These are phyloP conservation scores for Emmonsiellopsis sp. DNA, from an alignment of 2,329 filamentous ascomycete genomes.

Conservation along the genomic window DNA sequence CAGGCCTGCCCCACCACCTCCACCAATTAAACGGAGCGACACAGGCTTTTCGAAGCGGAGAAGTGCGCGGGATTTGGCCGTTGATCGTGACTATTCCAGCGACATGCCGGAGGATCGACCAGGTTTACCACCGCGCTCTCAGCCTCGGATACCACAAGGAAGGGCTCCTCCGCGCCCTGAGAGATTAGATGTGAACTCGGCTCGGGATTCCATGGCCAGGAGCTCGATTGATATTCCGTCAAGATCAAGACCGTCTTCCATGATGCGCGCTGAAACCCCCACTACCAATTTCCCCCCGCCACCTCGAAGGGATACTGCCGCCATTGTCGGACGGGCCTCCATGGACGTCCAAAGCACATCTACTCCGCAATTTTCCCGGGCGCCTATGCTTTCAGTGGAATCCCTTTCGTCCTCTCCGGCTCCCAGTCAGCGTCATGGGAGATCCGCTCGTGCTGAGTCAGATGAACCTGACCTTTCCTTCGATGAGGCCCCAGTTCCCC, in stretches of 20 bases:
- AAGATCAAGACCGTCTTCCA: background rate
- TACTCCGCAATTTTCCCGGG: conserved; percentile 15
- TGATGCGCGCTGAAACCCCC: conserved; percentile 7
- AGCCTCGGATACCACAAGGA: conserved; percentile 6
- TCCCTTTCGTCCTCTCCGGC: conserved; percentile 7
- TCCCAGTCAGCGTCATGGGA: conserved; percentile 5
- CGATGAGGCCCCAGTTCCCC: conserved; percentile 43
- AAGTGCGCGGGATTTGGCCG: conserved; percentile 28
- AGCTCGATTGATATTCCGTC: conserved; percentile 9
- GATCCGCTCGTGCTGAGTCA: conserved; percentile 32
- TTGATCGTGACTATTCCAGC: conserved; percentile 17
- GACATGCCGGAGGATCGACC: conserved; percentile 38
- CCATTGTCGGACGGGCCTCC: conserved; percentile 10
- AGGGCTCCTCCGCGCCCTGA: conserved; percentile 7
- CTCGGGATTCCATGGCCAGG: conserved; percentile 3
- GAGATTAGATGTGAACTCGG: background rate
- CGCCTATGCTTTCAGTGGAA: conserved; percentile 22
- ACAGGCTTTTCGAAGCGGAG: conserved; percentile 15
- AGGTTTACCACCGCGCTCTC: conserved; percentile 35
- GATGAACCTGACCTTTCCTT: conserved; percentile 37
- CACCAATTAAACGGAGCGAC: conserved; percentile 14
- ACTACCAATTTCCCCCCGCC: conserved; percentile 21
- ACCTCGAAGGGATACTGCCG: conserved; percentile 20
- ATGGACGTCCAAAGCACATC: conserved; percentile 6
- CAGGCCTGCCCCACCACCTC: conserved; percentile 13